These are phyloP conservation scores for Penicillium sp. DNA, from an alignment of 2,329 filamentous ascomycete species.

Conservation along the genomic window DNA sequence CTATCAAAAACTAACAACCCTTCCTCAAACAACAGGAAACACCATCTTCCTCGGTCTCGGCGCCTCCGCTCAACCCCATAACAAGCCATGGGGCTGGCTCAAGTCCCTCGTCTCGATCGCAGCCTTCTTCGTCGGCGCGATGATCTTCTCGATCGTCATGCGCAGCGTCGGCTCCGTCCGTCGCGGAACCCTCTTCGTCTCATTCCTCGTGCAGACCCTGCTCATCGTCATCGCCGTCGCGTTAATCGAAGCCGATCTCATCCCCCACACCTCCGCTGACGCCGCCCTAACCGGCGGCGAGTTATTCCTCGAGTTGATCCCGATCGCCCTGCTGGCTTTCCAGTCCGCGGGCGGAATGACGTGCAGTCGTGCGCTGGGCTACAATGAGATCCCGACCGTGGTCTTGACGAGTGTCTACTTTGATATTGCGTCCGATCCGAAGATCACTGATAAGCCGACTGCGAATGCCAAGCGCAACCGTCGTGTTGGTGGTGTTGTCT, in stretches of 20 bases:
- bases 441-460: slow-evolving; percentile 26
- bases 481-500: slow-evolving; percentile 32
- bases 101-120: slow-evolving; percentile 39
- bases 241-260: slow-evolving; percentile 33
- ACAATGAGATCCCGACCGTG: slow-evolving; percentile 40
- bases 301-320: slow-evolving; percentile 36
- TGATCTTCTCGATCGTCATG: slow-evolving; percentile 34
- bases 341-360: slow-evolving; percentile 40
- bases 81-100: slow-evolving; percentile 37
- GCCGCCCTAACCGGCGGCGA: slow-evolving; percentile 19
- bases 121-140: slow-evolving; percentile 36
- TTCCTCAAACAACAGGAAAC: slow-evolving; percentile 29
- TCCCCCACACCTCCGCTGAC: slow-evolving; percentile 26
- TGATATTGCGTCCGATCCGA: slow-evolving; percentile 38
- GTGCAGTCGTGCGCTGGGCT: slow-evolving; percentile 34
- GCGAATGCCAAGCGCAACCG: slow-evolving; percentile 35
- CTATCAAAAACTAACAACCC: neutral
- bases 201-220: slow-evolving; percentile 35
- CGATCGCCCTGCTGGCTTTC: slow-evolving; percentile 38
- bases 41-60: slow-evolving; percentile 42
- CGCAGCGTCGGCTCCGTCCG: slow-evolving; percentile 29
- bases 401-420: slow-evolving; percentile 42
- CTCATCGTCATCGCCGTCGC: slow-evolving; percentile 36
- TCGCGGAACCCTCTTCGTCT: slow-evolving; percentile 33
- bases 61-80: slow-evolving; percentile 33